A percentile compares a stretch with the other conserved stretches of the same genome.
Evolutionary conservation across 2,329 filamentous ascomycete species (phyloP).

Genomic region (Apiospora hydei): DNA sequence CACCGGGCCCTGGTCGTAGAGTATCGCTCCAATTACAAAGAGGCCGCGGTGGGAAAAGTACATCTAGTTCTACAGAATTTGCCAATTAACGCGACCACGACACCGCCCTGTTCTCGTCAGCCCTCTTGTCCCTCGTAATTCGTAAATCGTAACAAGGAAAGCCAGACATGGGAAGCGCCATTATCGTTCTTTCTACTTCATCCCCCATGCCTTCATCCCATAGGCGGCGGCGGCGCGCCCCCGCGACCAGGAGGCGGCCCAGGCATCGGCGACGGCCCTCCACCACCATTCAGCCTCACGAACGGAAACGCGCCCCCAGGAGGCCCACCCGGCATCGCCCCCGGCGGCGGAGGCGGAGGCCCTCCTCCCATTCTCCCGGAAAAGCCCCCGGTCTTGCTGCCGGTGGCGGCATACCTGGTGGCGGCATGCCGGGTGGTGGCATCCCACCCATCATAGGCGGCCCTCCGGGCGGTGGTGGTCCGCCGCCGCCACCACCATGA

Average conservation of each 20-base stretch:
- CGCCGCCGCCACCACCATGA: not conserved
- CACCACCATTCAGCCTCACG: not conserved
- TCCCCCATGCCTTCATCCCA: not conserved
- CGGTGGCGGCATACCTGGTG: conserved; percentile 8
- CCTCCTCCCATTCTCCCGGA: not conserved
- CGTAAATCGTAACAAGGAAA: not conserved
- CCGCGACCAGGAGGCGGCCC: not conserved
- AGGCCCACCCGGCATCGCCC: not conserved
- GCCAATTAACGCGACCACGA: not conserved
- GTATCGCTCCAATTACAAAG: not conserved
- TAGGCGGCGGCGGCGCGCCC: not conserved
- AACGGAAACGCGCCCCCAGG: not conserved
- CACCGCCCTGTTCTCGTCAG: not conserved
- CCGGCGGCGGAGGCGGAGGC: not conserved
- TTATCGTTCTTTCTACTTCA: not conserved
- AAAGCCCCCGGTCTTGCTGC: conserved; percentile 10
- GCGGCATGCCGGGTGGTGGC: conserved; percentile 9
- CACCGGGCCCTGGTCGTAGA: not conserved
- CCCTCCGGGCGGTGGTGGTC: not conserved
- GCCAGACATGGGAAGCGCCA: too few relatives aligned
- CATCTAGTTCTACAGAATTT: not conserved
- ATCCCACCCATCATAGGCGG: not conserved
- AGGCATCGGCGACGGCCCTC: conserved; percentile 4
- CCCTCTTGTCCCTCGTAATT: too few relatives aligned
- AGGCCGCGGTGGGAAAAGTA: not conserved